Base-by-base conservation (phyloP, 306 rosid species). In the Prosopis cineraria region DNA sequence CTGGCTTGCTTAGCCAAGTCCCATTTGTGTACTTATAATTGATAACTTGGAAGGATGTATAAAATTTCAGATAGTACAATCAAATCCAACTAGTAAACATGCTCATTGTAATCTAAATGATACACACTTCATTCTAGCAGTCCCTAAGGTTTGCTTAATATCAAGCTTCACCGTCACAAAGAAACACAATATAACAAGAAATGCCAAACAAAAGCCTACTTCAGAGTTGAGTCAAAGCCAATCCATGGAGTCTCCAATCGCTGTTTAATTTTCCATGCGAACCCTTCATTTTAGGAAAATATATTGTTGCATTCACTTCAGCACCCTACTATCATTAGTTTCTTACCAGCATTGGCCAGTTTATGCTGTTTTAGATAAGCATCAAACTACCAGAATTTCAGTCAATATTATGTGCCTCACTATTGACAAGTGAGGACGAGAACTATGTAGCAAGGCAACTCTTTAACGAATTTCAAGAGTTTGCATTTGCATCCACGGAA, bases 401-500 rank as follows among this genome's bases (percentile, higher is more conserved):
- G 62, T 53, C 17, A 60, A 62, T 17, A 62, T 62, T 5, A 62
- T 31, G 11, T 47, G 6, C n/a, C 60, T 30, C 17, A 72, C 60
- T 53, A 7, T 55, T n/a, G 31, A n/a, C 31, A 47, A 29, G 29
- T 24, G 30, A 7, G n/a, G n/a, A n/a, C n/a, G n/a, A n/a, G 62
- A 55, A 48, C 10, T 5, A 48, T 48, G 56, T n/a, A 19, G 56
- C 56, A 48, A 48, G 56, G 24, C 36, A 44, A 29, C 62, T 17
- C 29, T 7, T 13, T 27, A 33, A 30, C 1, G 29, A 33, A 33
- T 70, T 29, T 31, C 62, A 45, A 7, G 41, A 45, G 29, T 30
- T 45, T 30, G 22, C n/a, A 70, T 70, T 70, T 47, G 75, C 45
- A 72, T 25, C 17, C 11, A 72, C 31, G 34, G 65, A 11, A 33